Evolutionary conservation across 306 rosid species (phyloP).

Genomic region (Dalbergia cochinchinensis): DNA sequence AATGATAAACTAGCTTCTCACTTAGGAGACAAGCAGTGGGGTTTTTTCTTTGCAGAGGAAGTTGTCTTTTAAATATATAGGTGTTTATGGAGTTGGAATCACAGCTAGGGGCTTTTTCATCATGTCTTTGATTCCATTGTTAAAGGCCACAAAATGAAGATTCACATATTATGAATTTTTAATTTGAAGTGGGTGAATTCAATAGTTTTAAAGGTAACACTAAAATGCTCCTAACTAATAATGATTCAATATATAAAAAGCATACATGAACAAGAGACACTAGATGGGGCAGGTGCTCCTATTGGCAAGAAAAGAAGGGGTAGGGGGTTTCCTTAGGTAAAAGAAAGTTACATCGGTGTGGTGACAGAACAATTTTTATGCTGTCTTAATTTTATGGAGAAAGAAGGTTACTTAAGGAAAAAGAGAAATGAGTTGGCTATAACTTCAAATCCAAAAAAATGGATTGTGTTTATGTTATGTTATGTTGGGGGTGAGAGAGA

Average conservation of each 20-base stretch:
- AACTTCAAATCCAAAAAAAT: conserved; percentile 41
- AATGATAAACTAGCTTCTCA: conserved; percentile 50
- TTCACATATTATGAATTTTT: conserved; percentile 34
- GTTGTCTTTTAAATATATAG: conserved; percentile 45
- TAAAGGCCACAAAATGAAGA: conserved; percentile 39
- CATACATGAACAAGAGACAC: conserved; percentile 17
- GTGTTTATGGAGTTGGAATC: conserved; percentile 39
- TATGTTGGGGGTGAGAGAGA: neutral
- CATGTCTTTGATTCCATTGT: conserved; percentile 48
- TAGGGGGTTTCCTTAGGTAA: neutral
- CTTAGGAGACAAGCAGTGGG: conserved; percentile 56
- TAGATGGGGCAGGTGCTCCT: conserved; percentile 40
- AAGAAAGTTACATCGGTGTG: conserved; percentile 1
- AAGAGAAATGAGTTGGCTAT: conserved; percentile 57
- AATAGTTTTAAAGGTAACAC: neutral
- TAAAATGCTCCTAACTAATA: neutral
- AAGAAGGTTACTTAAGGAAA: conserved; percentile 47
- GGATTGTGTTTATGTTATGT: conserved; percentile 9
- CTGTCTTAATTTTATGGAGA: conserved; percentile 26
- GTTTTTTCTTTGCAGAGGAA: conserved; percentile 55
- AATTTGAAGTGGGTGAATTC: conserved; percentile 51
- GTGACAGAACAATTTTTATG: conserved; percentile 13
- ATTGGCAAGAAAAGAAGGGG: neutral
- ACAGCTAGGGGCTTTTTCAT: conserved; percentile 38
- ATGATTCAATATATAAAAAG: conserved; percentile 5